phyloP scores from a whole-genome alignment of 805 yeast genomes.

The Starmerella davenportii region DNA sequence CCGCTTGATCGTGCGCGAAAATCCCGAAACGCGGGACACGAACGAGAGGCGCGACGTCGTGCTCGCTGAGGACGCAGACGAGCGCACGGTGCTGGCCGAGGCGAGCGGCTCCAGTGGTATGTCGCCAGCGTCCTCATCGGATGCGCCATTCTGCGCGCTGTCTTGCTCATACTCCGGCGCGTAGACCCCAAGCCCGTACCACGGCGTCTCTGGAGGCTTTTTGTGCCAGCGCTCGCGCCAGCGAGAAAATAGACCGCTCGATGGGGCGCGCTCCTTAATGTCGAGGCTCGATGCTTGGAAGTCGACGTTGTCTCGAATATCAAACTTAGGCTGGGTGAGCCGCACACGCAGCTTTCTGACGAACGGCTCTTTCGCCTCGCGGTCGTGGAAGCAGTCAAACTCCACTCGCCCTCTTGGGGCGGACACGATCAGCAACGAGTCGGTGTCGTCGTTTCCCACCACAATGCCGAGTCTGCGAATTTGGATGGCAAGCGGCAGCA shows the following conservation, averaged over 20 bases:
- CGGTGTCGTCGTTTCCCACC: conserved; percentile 63
- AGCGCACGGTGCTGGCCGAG: too few relatives aligned
- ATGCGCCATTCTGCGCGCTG: too few relatives aligned
- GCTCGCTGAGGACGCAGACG: too few relatives aligned
- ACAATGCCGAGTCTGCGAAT: conserved; percentile 55
- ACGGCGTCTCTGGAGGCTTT: background rate
- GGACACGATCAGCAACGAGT: conserved; percentile 49
- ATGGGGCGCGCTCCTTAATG: background rate
- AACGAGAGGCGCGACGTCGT: too few relatives aligned
- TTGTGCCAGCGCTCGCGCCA: background rate
- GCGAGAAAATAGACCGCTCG: background rate
- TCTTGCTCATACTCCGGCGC: too few relatives aligned
- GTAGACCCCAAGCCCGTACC: background rate
- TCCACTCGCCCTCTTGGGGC: conserved; percentile 37
- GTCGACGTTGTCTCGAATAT: conserved; percentile 55
- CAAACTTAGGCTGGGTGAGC: conserved; percentile 37
- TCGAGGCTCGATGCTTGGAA: conserved; percentile 21
- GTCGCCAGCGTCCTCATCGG: background rate
- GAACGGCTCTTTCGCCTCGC: conserved; percentile 40
- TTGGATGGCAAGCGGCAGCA: conserved; percentile 45
- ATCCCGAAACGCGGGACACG: too few relatives aligned
- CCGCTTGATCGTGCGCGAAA: too few relatives aligned
- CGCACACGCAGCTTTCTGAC: conserved; percentile 30
- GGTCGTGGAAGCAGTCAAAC: conserved; percentile 36
- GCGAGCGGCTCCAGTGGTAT: too few relatives aligned